These are phyloP conservation scores for Mrakia gelida DNA, from an alignment of 768 basidiomycete genomes.

Conservation along the genomic window DNA sequence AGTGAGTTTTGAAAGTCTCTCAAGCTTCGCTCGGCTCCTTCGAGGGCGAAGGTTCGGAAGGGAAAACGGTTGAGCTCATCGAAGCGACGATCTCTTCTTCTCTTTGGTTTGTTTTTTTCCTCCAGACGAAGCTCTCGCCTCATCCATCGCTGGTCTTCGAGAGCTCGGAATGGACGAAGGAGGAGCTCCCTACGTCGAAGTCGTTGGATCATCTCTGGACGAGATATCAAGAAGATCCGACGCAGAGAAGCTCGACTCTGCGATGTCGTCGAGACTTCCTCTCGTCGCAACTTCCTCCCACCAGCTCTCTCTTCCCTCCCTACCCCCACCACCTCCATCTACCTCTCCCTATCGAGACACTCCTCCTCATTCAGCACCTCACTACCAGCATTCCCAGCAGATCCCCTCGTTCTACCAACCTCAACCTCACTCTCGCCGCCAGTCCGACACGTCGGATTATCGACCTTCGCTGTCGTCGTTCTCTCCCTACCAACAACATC, in stretches of 20 bases:
- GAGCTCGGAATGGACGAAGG: constrained; percentile 2
- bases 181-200: not conserved
- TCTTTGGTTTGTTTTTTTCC: not conserved
- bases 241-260: not conserved
- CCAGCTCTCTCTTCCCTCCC: not conserved
- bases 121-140: not conserved
- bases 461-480: not conserved
- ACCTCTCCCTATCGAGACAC: not conserved
- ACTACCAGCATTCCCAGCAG: not conserved
- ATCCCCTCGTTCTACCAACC: not conserved
- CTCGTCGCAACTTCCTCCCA: not conserved
- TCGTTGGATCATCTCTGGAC: not conserved
- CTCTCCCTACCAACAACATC: not conserved
- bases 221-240: not conserved
- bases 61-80: not conserved
- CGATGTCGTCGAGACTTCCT: not conserved
- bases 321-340: too few relatives aligned
- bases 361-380: not conserved
- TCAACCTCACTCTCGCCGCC: not conserved
- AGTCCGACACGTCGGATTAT: not conserved
- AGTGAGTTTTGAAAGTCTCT: not conserved
- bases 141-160: not conserved
- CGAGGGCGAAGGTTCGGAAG: too few relatives aligned
- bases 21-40: not conserved
- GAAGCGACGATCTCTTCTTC: not conserved